Evolutionary conservation across 2,329 filamentous ascomycete genomes (phyloP), one percentile per base, ranked within the genome.

Genomic region (Aspergillus quadricinctus): DNA sequence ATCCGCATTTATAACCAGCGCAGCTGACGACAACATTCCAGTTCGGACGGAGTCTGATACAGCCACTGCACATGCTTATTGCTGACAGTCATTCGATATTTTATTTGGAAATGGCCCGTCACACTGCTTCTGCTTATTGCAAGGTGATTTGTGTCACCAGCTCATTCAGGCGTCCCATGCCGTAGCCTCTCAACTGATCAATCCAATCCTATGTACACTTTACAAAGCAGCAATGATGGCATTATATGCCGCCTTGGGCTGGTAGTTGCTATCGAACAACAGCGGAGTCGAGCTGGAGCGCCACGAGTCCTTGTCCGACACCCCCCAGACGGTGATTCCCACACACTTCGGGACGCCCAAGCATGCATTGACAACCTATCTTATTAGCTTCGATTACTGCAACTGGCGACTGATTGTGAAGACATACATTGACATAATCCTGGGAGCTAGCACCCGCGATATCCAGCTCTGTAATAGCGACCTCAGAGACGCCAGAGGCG

Each of bases 381-480:
- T 21, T 49, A 59, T 59, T 57, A 61, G 66, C 66, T 50, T 65
- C 61, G 59, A 28, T 35, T 14, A 14, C 31, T 35, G 11, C 31
- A 14, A 14, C 4, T 35, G 4, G 4, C 2, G 11, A 35, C 5
- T 14, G 72, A 63, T 23, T 23, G 2, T 23, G 23, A 31, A 69
- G 63, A 3, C 8, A 70, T 19, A 70, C 76, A 45, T 80, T 78
- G n/a, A 79, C 71, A 64, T 87, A 89, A 69, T 88, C 86, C 21
- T 72, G 71, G 4, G 79, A 62, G 19, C 79, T 74, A 7, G 83
- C 84, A 21, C 76, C 75, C 51, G 80, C 79, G 64, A 90, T 88
- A 66, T 90, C 88, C 23, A 88, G 78, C 74, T 88, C 86, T 1
- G 86, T 88, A 50, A 88, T 78, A 5, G 86, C 85, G 31, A 87